Evolutionary conservation across 768 basidiomycete species (phyloP), one percentile per base, ranked within the genome.

Genomic region (Hirschioporus abietinus): DNA sequence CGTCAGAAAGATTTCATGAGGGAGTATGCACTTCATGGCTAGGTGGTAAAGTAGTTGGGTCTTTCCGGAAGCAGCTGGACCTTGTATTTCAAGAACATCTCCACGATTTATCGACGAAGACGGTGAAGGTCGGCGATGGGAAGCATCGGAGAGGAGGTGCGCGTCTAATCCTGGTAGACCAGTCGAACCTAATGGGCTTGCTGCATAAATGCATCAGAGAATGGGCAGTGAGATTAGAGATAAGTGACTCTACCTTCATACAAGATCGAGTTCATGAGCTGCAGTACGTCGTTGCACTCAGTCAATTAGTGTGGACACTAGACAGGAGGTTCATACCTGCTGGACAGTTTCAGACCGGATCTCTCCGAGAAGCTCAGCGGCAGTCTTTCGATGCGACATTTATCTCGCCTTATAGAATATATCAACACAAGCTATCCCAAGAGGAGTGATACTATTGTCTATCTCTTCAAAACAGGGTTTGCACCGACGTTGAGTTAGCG

Each of bases 1-100:
- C 15, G n/a, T 26, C 18, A 65, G 42, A 62, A 42, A 64, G 10
- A 67, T 35, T 35, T 68, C 70, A 34, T 66, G 52, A 24, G 91
- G 90, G 12, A 86, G 75, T 65, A 92, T 78, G 70, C 89, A 87
- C 24, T 79, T 81, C 15, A 85, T 76, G 27, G 91, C 74, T 63
- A 92, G 74, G 72, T 85, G 82, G 72, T 89, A 89, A 27, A 93
- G 76, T n/a, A 95, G 77, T 69, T 90, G 89, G 1, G 90, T 88
- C 77, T 95, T 95, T 30, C 91, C 93, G 7, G 88, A 86, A 27
- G 81, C 83, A 4, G 92, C 79, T 1, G 87, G 84, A 1, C 93
- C 93, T 75, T 93, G 89, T 24, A 95, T 80, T 75, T 92, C 89
- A 69, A 94, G 77, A 57, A 91, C 81, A 73, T 92, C 88, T 36